Evolutionary conservation across 176 grass and related monocot genomes (phyloP), one percentile per base, ranked within the genome.

Genomic region (Pontederia crassipes): DNA sequence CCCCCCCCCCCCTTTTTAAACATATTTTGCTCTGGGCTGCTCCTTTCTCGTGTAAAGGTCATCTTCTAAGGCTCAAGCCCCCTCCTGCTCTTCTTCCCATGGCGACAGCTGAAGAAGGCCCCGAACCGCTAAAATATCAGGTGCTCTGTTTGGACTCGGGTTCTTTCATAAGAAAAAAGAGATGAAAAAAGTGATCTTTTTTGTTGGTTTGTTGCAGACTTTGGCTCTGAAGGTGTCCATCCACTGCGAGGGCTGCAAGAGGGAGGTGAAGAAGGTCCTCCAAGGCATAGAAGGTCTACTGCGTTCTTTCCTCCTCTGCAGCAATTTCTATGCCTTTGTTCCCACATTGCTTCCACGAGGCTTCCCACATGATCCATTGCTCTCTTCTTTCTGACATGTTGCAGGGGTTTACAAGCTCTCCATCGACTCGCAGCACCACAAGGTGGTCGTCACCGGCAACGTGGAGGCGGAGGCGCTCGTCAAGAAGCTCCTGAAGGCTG

Each of bases 211-310:
- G 8, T 20, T 48, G 27, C 59, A 97, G 92, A 97, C 81, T 15
- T 70, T 72, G 55, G 79, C 78, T 48, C 65, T 97, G 67, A 97
- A 87, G 79, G 92, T 97, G 11, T 85, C 87, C 79, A 97, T 97
- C 79, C 87, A 91, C 76, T 97, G 92, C 9, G 87, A 91, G 76
- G 92, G 92, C 11, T 97, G 92, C 81, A 90, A 88, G 84, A 97
- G 77, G 74, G 91, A 97, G 67, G 92, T 97, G 58, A 97, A 91
- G 83, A 97, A 79, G 87, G 92, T 97, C 45, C 87, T 97, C 8
- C 92, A 91, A 12, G 80, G 76, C 73, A 85, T 97, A 66, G 92
- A 97, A 90, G 91, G 91, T 96, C 77, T 32, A 48, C 55, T 29
- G 20, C 20, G 20, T 67, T 64, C 40, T 28, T 45, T 13, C 18